These are phyloP conservation scores for Furcasterigmium sp. DNA, from an alignment of 2,329 filamentous ascomycete genomes.

Conservation along the genomic window DNA sequence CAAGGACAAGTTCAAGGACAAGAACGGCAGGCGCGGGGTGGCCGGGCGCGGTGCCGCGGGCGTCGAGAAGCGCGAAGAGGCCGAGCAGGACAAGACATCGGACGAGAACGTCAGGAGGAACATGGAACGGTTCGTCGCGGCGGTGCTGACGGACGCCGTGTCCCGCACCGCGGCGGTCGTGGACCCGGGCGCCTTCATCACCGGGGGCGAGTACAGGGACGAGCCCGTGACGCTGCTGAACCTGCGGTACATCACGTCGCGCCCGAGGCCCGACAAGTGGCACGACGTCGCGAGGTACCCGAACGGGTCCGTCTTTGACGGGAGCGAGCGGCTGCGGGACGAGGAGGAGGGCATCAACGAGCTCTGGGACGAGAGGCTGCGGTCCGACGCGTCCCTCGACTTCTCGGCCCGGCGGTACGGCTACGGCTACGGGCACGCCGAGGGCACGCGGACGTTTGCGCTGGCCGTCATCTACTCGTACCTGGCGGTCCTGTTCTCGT, in stretches of 20 bases:
- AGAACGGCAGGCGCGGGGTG: too few relatives aligned
- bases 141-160: neutral
- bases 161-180: neutral
- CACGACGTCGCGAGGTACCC: too few relatives aligned
- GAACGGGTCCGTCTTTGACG: neutral
- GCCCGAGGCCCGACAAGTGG: too few relatives aligned
- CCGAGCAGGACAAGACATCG: too few relatives aligned
- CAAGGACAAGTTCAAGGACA: too few relatives aligned
- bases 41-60: neutral
- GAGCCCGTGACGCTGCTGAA: neutral
- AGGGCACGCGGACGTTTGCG: neutral
- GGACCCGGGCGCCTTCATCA: neutral
- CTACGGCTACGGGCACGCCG: neutral
- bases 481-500: neutral
- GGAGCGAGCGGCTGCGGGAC: neutral
- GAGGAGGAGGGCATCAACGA: neutral
- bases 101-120: neutral
- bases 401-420: neutral
- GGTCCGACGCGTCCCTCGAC: neutral
- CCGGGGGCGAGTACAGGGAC: neutral
- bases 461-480: neutral
- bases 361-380: neutral
- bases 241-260: neutral
- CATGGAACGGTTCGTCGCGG: neutral
- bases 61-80: too few relatives aligned